A percentile compares a stretch with the other conserved stretches of the same genome.
phyloP scores from a whole-genome alignment of 2,329 filamentous ascomycete genomes.

The Pyrenophora teres region DNA sequence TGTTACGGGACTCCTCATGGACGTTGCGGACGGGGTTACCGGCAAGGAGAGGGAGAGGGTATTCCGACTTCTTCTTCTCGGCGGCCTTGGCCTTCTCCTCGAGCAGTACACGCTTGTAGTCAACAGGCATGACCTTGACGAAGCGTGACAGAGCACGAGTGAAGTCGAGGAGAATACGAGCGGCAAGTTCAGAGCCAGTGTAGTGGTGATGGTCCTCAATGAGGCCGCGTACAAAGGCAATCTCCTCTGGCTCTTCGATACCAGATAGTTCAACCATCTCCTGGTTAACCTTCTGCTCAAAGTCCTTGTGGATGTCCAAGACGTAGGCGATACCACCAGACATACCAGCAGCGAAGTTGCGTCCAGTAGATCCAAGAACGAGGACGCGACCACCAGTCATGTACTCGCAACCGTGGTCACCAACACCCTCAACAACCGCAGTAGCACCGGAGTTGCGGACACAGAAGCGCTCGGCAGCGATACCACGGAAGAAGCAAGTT shows the following conservation, averaged over 20 bases:
- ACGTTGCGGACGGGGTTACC: slow-evolving; percentile 63
- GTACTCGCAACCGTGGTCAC: slow-evolving; percentile 97
- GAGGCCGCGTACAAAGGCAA: slow-evolving; percentile 85
- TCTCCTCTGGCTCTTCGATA: slow-evolving; percentile 83
- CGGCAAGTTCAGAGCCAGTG: slow-evolving; percentile 92
- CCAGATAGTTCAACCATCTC: slow-evolving; percentile 94
- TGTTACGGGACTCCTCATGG: slow-evolving; percentile 60
- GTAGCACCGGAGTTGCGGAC: slow-evolving; percentile 95
- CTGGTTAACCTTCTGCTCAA: slow-evolving; percentile 89
- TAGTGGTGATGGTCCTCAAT: slow-evolving; percentile 98
- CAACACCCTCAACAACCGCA: slow-evolving; percentile 93
- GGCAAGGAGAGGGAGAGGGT: slow-evolving; percentile 76
- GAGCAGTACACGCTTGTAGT: slow-evolving; percentile 91
- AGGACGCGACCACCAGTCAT: slow-evolving; percentile 96
- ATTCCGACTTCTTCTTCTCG: slow-evolving; percentile 82
- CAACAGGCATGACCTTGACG: slow-evolving; percentile 88
- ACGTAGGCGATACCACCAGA: slow-evolving; percentile 97
- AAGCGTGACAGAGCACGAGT: slow-evolving; percentile 87
- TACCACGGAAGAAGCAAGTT: slow-evolving; percentile 94
- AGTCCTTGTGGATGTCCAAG: slow-evolving; percentile 86
- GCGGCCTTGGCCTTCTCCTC: slow-evolving; percentile 86
- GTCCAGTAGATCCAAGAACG: slow-evolving; percentile 84
- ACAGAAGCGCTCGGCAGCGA: slow-evolving; percentile 93
- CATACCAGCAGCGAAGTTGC: slow-evolving; percentile 98
- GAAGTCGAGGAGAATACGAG: slow-evolving; percentile 93